Percentiles rank a stretch among this genome's conserved stretches.
Evolutionary conservation across 129 eudicot species (phyloP).

Genomic region (Calendula officinalis): DNA sequence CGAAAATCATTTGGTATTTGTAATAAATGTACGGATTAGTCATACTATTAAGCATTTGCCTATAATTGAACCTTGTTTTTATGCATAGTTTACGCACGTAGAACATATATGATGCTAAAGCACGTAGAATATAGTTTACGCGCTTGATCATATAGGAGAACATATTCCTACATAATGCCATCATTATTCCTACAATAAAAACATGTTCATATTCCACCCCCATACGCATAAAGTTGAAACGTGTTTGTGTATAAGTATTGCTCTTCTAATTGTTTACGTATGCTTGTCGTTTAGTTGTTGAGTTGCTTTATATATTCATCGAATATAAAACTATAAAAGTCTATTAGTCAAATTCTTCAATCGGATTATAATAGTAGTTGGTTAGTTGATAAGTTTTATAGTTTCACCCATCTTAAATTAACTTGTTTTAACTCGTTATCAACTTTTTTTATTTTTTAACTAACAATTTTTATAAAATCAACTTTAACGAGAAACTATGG

Average conservation of each 20-base stretch:
- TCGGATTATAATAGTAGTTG: neutral
- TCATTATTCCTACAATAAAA: conserved; percentile 2
- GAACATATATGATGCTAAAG: neutral
- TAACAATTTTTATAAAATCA: too few species aligned
- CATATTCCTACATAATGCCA: conserved; percentile 17
- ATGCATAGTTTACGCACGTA: neutral
- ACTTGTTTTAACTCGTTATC: too few species aligned
- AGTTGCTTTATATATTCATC: neutral
- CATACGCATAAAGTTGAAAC: conserved; percentile 11
- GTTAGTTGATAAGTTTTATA: too few species aligned
- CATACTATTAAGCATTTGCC: neutral
- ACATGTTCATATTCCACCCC: conserved; percentile 10
- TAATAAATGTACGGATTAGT: neutral
- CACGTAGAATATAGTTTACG: neutral
- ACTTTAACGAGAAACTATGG: too few species aligned
- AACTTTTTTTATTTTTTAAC: too few species aligned
- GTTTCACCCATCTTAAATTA: too few species aligned
- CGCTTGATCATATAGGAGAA: conserved; percentile 18
- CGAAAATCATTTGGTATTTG: neutral
- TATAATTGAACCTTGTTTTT: neutral
- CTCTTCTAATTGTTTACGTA: neutral
- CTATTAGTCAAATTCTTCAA: neutral
- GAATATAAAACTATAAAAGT: neutral
- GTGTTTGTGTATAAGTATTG: conserved; percentile 7
- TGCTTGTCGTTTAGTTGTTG: neutral